Conservation (phyloP, 2,329 filamentous ascomycete species). For the Massarina eburnea region DNA sequence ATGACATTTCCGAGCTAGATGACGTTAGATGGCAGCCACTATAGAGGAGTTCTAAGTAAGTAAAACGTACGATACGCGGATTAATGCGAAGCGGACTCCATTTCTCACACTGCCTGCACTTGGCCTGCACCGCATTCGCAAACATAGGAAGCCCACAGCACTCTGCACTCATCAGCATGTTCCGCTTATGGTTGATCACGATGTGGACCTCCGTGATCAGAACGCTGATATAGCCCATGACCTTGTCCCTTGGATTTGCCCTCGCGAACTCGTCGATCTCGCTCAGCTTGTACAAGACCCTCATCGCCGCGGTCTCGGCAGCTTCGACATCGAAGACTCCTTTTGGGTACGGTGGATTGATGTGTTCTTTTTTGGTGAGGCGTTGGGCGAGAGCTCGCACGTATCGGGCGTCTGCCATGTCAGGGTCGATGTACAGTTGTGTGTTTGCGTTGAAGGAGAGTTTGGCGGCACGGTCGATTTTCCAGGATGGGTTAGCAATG, state of each 20-base stretch:
- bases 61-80: conserved; percentile 41
- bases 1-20: conserved; percentile 45
- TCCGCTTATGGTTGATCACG: conserved; percentile 42
- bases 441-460: conserved; percentile 49
- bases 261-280: conserved; percentile 48
- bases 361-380: conserved; percentile 52
- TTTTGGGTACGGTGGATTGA: conserved; percentile 53
- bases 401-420: conserved; percentile 56
- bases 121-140: conserved; percentile 48
- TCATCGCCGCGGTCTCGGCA: conserved; percentile 26
- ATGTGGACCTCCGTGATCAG: conserved; percentile 48
- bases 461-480: conserved; percentile 38
- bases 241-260: conserved; percentile 30
- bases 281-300: conserved; percentile 47
- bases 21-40: not conserved
- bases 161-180: conserved; percentile 50
- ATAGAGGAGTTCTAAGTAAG: not conserved
- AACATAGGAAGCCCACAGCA: conserved; percentile 58
- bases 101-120: conserved; percentile 47
- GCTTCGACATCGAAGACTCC: conserved; percentile 27
- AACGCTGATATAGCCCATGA: conserved; percentile 50
- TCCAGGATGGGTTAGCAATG: conserved; percentile 50
- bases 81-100: conserved; percentile 43
- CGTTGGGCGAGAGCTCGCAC: conserved; percentile 53
- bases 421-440: conserved; percentile 58